Evolutionary conservation across 257 asterid species (phyloP), one percentile per base, ranked within the genome.

Genomic region (Nicotiana sylvestris): DNA sequence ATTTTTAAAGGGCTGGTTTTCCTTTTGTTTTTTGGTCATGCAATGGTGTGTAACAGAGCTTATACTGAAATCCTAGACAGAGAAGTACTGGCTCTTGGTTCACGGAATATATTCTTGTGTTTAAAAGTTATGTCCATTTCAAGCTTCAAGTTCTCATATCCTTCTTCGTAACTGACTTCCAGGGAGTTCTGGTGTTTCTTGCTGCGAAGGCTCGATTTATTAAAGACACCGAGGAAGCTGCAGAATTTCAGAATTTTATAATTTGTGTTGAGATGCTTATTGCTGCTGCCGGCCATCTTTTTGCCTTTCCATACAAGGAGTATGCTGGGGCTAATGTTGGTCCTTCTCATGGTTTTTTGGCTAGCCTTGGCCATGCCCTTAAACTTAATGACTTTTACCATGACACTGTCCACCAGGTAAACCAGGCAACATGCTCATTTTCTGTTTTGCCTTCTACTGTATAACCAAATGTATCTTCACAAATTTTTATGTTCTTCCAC

Each of bases 381-480:
- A 94, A 85, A 86, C 81, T 96, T 78, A 96, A 89, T 53, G 98
- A 96, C 90, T 92, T 96, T 62, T 96, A 96, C 87, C 97, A 93
- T 30, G 98, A 96, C 67, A 94, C 99, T 1, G 99, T 96, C 53
- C 99, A 94, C 90, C 99, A 96, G 98, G 98, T 94, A 81, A 81
- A 39, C 2, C 16, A 27, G 4, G 77, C 78, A 21, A 53, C 61
- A 18, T 70, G 37, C 62, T 39, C 16, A 72, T 51, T 79, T 37
- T 46, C 66, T 21, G 32, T 83, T 18, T 49, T 53, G 51, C 68
- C 77, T 57, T 70, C 74, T 37, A 27, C 81, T 81, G 57, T 53
- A 3, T 13, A 53, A 53, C 16, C 18, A 10, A 12, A 53, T 69
- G 29, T 70, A 66, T n/a, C 78, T 25, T 82, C 27, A 55, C 43